Conservation (phyloP, 2,329 filamentous ascomycete species). For the Fusarium siculi region DNA sequence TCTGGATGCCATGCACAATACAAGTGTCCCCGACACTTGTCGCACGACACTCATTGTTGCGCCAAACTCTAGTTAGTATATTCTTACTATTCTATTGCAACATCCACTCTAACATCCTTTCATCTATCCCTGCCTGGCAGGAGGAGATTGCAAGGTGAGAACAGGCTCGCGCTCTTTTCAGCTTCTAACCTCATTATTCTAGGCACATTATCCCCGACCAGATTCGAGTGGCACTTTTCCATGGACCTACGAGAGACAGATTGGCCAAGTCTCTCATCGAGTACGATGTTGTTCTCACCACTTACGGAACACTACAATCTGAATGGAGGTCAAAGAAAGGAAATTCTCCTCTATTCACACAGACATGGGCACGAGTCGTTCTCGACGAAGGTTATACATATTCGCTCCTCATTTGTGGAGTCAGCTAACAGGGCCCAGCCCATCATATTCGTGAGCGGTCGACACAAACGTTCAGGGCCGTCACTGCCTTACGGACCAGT, state of each 20-base stretch:
- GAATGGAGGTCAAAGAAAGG: neutral
- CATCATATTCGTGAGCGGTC: neutral
- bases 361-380: neutral
- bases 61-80: neutral
- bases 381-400: neutral
- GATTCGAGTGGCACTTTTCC: neutral
- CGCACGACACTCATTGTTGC: neutral
- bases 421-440: neutral
- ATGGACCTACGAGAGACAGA: neutral
- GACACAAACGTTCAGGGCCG: neutral
- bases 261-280: neutral
- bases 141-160: neutral
- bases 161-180: fast-evolving
- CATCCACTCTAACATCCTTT: fast-evolving
- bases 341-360: neutral
- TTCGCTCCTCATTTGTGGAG: fast-evolving
- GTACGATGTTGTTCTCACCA: neutral
- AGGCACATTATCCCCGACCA: neutral
- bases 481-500: neutral
- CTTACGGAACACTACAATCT: neutral
- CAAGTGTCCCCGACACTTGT: fast-evolving
- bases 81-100: fast-evolving
- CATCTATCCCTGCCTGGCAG: neutral
- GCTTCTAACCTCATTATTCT: fast-evolving
- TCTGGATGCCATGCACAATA: neutral